Base-by-base conservation (phyloP, 192 early-diverging fungal genomes). In the Coemansia sp. region DNA sequence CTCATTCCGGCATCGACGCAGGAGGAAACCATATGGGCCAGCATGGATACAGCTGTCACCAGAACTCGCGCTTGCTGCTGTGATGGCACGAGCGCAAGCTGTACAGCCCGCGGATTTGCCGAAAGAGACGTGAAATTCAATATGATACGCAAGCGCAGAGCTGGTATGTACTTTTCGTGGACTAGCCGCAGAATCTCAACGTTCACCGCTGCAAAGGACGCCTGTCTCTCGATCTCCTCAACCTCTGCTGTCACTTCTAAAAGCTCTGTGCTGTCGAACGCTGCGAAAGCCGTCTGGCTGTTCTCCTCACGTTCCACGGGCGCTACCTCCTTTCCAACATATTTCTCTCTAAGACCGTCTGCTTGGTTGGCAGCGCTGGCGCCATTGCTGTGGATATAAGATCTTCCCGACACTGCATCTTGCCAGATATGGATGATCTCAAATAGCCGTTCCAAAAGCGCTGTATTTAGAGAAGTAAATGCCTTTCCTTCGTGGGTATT, bases 1-100 rank as follows among this genome's bases (percentile, higher is more conserved):
- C 80, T 67, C 65, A 74, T 36, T 15, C 75, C 68, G 1, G 62
- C 71, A 5, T 59, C 65, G n/a, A 83, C 80, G 26, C 80, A 83
- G 2, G 64, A 43, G 3, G 71, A 67, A 12, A 83, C 72, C 80
- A 75, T 74, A 1, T 43, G 59, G 0, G 57, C 71, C 38, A 83
- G 49, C 8, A 72, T 21, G 1, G 15, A 30, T 5, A 71, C 55
- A 5, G 44, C 48, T 16, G 61, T 38, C 44, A 66, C 72, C 5
- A 83, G 68, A 24, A 26, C 56, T 6, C 63, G 73, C n/a, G 52
- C 30, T 6, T 56, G 41, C 10, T 38, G 45, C 24, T 59, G 57
- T 4, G 57, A 59, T 7, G 57, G 57, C 18, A 59, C 57, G 26
- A 34, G 53, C 0, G 43, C 51, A 35, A 62, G 44, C 20, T 45